These are phyloP conservation scores for Penicillium sp. DNA, from an alignment of 2,329 filamentous ascomycete species.

Conservation along the genomic window DNA sequence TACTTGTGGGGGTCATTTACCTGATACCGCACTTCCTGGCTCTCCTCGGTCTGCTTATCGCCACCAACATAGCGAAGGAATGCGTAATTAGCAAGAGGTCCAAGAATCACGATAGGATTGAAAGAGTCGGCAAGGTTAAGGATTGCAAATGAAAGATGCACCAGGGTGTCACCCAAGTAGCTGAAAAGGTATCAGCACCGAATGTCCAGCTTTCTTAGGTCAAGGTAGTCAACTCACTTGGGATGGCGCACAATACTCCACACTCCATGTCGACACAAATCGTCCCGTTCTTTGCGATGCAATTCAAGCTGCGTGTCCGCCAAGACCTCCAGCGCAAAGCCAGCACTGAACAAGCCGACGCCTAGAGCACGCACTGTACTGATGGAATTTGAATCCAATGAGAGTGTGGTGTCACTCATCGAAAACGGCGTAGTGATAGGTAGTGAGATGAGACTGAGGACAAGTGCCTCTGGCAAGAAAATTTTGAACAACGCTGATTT, in stretches of 20 bases:
- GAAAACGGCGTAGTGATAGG: conserved; percentile 58
- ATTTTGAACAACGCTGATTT: conserved; percentile 53
- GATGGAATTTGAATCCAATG: conserved; percentile 24
- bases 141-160: conserved; percentile 59
- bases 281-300: conserved; percentile 46
- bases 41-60: conserved; percentile 54
- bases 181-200: conserved; percentile 32
- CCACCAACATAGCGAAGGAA: conserved; percentile 59
- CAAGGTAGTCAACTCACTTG: conserved; percentile 48
- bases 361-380: conserved; percentile 41
- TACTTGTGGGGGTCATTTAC: conserved; percentile 52
- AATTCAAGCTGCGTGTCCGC: conserved; percentile 57
- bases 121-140: conserved; percentile 56
- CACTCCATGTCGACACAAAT: conserved; percentile 56
- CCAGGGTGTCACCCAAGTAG: conserved; percentile 60
- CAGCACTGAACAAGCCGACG: conserved; percentile 57
- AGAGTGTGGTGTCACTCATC: conserved; percentile 26
- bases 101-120: conserved; percentile 54
- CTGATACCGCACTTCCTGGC: conserved; percentile 54
- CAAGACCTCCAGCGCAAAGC: conserved; percentile 55
- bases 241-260: conserved; percentile 63
- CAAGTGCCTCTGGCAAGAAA: conserved; percentile 58
- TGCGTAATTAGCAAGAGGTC: conserved; percentile 57
- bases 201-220: not conserved
- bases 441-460: conserved; percentile 56